Base-by-base conservation (phyloP, 768 basidiomycete genomes). In the Suillus discolor region DNA sequence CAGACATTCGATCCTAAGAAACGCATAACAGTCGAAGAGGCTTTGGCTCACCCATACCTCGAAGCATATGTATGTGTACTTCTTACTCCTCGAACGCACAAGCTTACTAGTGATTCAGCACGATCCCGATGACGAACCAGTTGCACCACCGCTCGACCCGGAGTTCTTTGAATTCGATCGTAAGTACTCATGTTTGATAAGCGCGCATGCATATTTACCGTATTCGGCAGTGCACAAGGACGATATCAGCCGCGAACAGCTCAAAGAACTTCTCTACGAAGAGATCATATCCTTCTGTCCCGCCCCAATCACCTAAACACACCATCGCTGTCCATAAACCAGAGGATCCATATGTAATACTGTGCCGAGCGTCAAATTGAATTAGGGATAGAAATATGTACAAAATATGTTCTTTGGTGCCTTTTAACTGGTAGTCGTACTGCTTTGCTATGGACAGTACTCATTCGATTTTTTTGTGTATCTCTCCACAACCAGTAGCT, bases 1-100 rank as follows among this genome's bases (percentile, higher is more conserved):
- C 70, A 92, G 92, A 97, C 97, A 0, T 99, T 99, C 78, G 96
- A 97, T 79, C 97, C 97, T 28, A 96, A 96, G 83, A 97, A 96
- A 77, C 90, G 97, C 54, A 90, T 95, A 76, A 94, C 94, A 0
- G 94, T 96, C 49, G 96, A 98, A 74, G 89, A 96, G 65, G 96
- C 96, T 7, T 82, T 99, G 41, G 90, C 90, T n/a, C 96, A 98
- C 72, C 96, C 96, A 7, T 97, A 97, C 73, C 84, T 97, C 15
- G 94, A 95, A 76, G 93, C 96, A 76, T 97, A 97, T 74, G 92
- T 92, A 72, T 54, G 90, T 69, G 23, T 64, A 57, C 34, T 59
- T 54, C 44, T 42, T 60, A 42, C 41, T 63, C 42, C 31, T 53
- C 63, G 44, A 44, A 62, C 20, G 11, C 28, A 28, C n/a, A 57